Evolutionary conservation across 2,329 filamentous ascomycete genomes (phyloP), one percentile per base, ranked within the genome.

Genomic region (Aspergillus persii): DNA sequence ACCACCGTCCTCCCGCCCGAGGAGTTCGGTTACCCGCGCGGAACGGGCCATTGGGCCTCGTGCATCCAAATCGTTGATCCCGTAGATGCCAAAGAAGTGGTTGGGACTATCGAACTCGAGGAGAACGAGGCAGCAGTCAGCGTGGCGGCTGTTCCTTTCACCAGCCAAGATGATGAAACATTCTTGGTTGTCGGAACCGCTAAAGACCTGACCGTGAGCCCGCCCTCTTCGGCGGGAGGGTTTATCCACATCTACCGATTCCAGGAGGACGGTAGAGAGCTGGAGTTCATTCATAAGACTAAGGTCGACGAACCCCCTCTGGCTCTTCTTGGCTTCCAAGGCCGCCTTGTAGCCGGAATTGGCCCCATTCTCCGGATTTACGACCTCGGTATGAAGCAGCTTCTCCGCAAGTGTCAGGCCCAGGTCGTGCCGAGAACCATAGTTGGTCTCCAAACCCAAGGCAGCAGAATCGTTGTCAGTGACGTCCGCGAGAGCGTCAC

Each of bases 231-330:
- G 65, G 86, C 84, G 0, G 87, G 87, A 61, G 95, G 94, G 0
- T 96, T 89, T 66, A 90, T 99, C 39, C 91, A 97, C 69, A 90
- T 98, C 29, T 99, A 97, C 76, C 87, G 92, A 47, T 91, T 99
- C 74, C 85, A 89, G 54, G 89, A 96, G 52, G 87, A 92, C 62
- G 96, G 96, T n/a, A 87, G 87, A 57, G 87, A 92, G 68, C 84
- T 99, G 15, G 91, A 97, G 70, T 95, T 98, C 59, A 93, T 97
- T 63, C 95, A 99, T 78, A 97, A 97, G 76, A 99, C 96, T 0
- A 92, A 92, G 69, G 85, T 97, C 6, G 91, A 96, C 65, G 88
- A 92, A 64, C 93, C 94, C 2, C 92, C 96, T 1, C 86, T 92
- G 68, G 94, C 95, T n/a, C 82, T 99, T 15, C 81, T 95, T n/a